These are phyloP conservation scores for Teunomyces tritomae DNA, from an alignment of 805 yeast genomes.

Conservation along the genomic window DNA sequence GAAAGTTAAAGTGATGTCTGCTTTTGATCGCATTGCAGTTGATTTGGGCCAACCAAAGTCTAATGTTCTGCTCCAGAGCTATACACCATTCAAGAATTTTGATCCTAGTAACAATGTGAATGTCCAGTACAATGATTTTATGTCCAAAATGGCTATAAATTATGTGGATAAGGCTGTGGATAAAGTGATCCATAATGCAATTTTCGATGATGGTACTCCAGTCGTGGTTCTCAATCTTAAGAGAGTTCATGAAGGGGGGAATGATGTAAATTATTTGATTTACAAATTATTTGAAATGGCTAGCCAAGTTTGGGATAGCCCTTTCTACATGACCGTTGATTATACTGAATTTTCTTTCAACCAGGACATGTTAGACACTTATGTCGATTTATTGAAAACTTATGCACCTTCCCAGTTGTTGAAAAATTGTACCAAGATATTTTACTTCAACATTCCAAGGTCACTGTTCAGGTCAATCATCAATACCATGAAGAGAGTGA, in stretches of 20 bases:
- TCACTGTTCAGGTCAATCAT: conserved; percentile 2
- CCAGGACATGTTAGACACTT: conserved; percentile 21
- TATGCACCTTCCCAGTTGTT: conserved; percentile 53
- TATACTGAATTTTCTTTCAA: conserved; percentile 56
- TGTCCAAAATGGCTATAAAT: conserved; percentile 62
- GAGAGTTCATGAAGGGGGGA: conserved; percentile 31
- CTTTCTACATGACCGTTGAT: conserved; percentile 62
- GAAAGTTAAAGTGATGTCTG: conserved; percentile 27
- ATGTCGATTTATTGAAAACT: conserved; percentile 36
- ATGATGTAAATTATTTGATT: conserved; percentile 48
- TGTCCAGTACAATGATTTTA: conserved; percentile 63
- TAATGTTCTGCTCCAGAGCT: conserved; percentile 54
- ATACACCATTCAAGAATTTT: conserved; percentile 44
- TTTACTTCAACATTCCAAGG: conserved; percentile 49
- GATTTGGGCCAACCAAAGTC: conserved; percentile 60
- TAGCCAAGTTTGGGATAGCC: conserved; percentile 69
- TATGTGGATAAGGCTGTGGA: conserved; percentile 47
- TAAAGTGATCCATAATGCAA: conserved; percentile 55
- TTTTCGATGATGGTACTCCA: conserved; percentile 72
- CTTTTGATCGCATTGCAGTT: conserved; percentile 47
- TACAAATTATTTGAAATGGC: conserved; percentile 64
- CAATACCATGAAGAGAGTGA: conserved; percentile 22
- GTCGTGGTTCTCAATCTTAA: conserved; percentile 53
- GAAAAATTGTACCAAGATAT: conserved; percentile 51
- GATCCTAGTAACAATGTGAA: conserved; percentile 45